Evolutionary conservation across 805 yeast species (phyloP), one percentile per base, ranked within the genome.

Genomic region (Suhomyces sp.): DNA sequence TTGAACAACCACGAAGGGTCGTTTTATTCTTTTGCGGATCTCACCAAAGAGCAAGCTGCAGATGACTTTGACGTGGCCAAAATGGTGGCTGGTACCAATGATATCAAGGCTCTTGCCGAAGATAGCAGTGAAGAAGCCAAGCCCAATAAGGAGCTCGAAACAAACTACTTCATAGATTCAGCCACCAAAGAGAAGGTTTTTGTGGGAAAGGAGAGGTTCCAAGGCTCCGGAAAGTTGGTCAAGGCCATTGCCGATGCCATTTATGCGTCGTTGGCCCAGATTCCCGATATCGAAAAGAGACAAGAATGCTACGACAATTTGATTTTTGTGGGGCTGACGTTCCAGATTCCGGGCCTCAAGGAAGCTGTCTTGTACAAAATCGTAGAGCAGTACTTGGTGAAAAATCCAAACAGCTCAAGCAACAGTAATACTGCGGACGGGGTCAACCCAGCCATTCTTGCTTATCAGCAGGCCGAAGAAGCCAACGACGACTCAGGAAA

Each of bases 161-260:
- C 73, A n/a, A 92, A 91, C 67, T 66, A 77, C 6, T 93, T 92
- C 64, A 65, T 74, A 29, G 96, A 88, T 68, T 68, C 78, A 8
- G 62, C 62, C n/a, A 61, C 73, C 3, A 87, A 89, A 4, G 73
- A 79, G 47, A 72, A 72, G 51, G 65, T 88, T n/a, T 73, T 74
- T 6, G 83, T 93, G n/a, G 98, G 98, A 2, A 88, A 85, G 55
- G 96, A 91, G 72, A 78, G 98, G 61, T 93, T 93, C 69, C 86
- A 82, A 65, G 98, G 97, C 1, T 74, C 87, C 36, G 83, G 80
- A 46, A 76, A 71, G 22, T 76, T 93, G 50, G 77, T 93, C 33
- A 74, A 70, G 4, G 63, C 65, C 22, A 76, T 93, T 19, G 78
- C 87, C 4, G 72, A 70, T 17, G 78, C 80, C 2, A 78, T 89